phyloP scores from a whole-genome alignment of 495 filamentous ascomycete genomes.

The Opeltia flavorubescens region DNA sequence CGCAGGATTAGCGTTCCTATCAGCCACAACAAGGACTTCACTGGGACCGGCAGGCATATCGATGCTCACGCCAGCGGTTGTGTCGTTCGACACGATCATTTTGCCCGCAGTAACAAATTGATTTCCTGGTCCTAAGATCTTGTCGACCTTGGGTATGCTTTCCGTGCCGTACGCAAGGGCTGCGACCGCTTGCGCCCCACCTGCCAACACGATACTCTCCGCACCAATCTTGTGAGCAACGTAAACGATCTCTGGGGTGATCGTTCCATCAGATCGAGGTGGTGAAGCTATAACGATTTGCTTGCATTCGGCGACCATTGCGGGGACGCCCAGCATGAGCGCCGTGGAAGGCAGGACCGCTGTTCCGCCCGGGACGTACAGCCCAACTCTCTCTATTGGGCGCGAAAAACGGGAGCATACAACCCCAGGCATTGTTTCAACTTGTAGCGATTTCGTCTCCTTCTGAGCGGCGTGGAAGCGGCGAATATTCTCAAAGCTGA shows the following conservation, averaged over 20 bases:
- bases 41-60: constrained; percentile 98
- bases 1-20: constrained; percentile 74
- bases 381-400: constrained; percentile 83
- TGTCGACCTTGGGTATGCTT: constrained; percentile 86
- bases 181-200: constrained; percentile 87
- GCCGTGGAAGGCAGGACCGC: constrained; percentile 92
- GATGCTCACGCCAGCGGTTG: constrained; percentile 83
- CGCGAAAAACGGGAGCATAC: constrained; percentile 86
- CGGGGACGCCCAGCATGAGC: constrained; percentile 94
- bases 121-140: constrained; percentile 95
- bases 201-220: constrained; percentile 85
- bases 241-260: constrained; percentile 96
- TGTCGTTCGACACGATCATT: constrained; percentile 95
- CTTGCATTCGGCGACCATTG: constrained; percentile 94
- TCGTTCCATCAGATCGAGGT: constrained; percentile 72
- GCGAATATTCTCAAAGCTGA: constrained; percentile 84
- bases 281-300: constrained; percentile 89
- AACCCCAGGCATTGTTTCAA: constrained; percentile 97
- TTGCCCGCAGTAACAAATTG: constrained; percentile 98
- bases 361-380: constrained; percentile 91
- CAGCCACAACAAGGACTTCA: constrained; percentile 92
- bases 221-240: constrained; percentile 95
- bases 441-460: constrained; percentile 59
- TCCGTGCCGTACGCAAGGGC: constrained; percentile 58
- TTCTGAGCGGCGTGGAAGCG: constrained; percentile 86